A percentile compares a stretch with the other conserved stretches of the same genome.
phyloP scores from a whole-genome alignment of 2,329 filamentous ascomycete genomes.

The Ascochyta rabiei region DNA sequence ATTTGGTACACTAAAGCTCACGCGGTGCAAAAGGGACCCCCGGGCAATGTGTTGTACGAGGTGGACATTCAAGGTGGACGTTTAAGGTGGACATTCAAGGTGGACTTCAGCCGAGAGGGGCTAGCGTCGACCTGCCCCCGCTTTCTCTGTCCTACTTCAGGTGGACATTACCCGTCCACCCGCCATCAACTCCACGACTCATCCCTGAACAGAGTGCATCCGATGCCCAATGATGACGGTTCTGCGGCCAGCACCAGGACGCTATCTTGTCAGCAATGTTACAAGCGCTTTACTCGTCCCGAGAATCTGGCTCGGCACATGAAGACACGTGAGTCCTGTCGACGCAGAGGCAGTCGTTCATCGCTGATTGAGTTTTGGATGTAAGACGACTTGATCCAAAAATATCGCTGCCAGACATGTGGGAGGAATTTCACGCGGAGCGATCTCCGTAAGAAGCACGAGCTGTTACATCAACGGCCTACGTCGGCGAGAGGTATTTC shows the following conservation, averaged over 20 bases:
- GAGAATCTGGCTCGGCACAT: conserved; percentile 14
- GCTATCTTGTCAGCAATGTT: conserved; percentile 6
- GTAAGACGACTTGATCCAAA: conserved; percentile 4
- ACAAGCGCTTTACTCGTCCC: conserved; percentile 8
- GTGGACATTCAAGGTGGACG: background rate
- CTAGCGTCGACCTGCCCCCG: too few relatives aligned
- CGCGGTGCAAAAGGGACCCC: background rate
- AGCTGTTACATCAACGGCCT: conserved; percentile 7
- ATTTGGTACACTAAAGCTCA: background rate
- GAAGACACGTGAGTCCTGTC: conserved; percentile 11
- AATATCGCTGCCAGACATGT: conserved; percentile 7
- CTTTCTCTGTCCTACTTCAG: background rate
- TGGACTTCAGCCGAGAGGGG: too few relatives aligned
- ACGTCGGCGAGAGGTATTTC: background rate
- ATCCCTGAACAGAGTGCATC: background rate
- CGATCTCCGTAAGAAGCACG: conserved; percentile 11
- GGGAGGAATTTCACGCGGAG: conserved; percentile 7
- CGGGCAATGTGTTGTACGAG: conserved; percentile 2
- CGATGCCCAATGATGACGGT: background rate
- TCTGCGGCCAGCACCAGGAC: background rate
- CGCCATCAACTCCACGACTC: background rate
- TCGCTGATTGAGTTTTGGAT: background rate
- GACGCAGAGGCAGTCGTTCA: background rate
- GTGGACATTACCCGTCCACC: background rate
- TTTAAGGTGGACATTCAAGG: background rate